These are phyloP conservation scores for Xylaria palmicola DNA, from an alignment of 495 filamentous ascomycete species.

Conservation along the genomic window DNA sequence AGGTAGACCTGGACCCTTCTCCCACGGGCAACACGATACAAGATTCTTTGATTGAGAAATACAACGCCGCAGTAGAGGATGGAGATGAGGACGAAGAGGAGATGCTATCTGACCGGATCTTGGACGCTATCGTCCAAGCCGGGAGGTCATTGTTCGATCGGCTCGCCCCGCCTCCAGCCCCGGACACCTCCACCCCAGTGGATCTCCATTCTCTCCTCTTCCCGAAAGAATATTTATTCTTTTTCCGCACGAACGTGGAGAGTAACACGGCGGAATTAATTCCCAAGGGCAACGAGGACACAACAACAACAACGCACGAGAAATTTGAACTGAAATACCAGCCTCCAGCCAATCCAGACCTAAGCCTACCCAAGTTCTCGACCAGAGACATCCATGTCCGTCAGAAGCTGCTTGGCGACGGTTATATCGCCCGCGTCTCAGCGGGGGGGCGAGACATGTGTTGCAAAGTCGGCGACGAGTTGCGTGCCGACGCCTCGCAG, in stretches of 20 bases:
- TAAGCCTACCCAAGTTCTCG: constrained; percentile 7
- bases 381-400: constrained; percentile 11
- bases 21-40: constrained; percentile 1
- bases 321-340: neutral
- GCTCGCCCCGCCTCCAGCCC: constrained; percentile 9
- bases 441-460: constrained; percentile 13
- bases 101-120: neutral
- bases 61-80: constrained; percentile 2
- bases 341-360: constrained; percentile 3
- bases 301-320: neutral
- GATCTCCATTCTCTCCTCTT: constrained; percentile 17
- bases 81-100: constrained; percentile 12
- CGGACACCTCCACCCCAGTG: neutral
- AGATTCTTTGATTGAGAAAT: constrained; percentile 15
- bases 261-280: neutral
- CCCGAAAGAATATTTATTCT: constrained; percentile 12
- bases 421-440: constrained; percentile 12
- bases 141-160: constrained; percentile 11
- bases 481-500: constrained; percentile 7
- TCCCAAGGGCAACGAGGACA: neutral
- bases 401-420: constrained; percentile 13
- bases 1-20: constrained; percentile 11
- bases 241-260: constrained; percentile 5
- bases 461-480: constrained; percentile 9
- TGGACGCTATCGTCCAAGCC: constrained; percentile 13